Conservation (phyloP, 2,329 filamentous ascomycete genomes). For the Coleophoma crateriformis region DNA sequence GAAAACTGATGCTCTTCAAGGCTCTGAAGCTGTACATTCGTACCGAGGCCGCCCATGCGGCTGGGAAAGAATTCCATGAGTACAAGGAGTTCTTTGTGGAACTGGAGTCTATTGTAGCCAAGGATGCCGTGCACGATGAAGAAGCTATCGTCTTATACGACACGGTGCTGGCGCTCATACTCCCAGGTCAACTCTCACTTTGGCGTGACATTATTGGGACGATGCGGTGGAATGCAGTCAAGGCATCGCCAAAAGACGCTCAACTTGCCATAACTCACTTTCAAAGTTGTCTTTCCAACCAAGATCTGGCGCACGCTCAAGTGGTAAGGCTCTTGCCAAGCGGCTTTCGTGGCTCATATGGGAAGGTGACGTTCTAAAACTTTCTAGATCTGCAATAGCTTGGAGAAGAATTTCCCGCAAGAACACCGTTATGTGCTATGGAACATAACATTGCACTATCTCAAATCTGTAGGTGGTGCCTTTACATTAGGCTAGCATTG, state of each 20-base stretch:
- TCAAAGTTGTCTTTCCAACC: conserved; percentile 21
- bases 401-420: conserved; percentile 25
- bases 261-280: conserved; percentile 21
- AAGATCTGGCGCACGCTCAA: conserved; percentile 26
- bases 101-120: background rate
- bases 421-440: conserved; percentile 27
- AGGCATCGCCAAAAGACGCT: conserved; percentile 23
- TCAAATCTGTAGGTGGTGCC: conserved; percentile 21
- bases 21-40: conserved; percentile 26
- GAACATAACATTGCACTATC: conserved; percentile 24
- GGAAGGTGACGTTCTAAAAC: background rate
- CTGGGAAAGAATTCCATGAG: conserved; percentile 22
- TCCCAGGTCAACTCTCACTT: conserved; percentile 7
- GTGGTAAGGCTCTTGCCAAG: conserved; percentile 15
- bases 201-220: conserved; percentile 25
- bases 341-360: background rate
- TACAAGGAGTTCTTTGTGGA: conserved; percentile 17
- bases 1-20: conserved; percentile 14
- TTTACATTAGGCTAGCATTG: too few relatives aligned
- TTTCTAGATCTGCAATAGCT: conserved; percentile 25
- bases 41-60: conserved; percentile 13
- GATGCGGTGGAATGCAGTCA: conserved; percentile 24
- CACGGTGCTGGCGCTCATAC: conserved; percentile 17
- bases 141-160: conserved; percentile 26
- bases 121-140: background rate